These are phyloP conservation scores for Senna siamea DNA, from an alignment of 306 rosid species.

Conservation along the genomic window DNA sequence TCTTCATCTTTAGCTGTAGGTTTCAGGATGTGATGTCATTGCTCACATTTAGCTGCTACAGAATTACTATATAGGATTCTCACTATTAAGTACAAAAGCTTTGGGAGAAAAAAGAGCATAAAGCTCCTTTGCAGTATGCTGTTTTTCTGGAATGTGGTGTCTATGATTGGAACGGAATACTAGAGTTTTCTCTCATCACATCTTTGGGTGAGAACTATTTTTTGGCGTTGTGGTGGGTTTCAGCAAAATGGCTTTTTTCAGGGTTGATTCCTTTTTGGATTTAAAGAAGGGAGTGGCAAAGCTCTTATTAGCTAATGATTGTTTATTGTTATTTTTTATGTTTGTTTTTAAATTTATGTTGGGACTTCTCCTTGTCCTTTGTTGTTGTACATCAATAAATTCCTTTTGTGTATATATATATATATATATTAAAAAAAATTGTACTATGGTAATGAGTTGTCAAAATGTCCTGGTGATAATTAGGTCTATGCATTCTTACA, in stretches of 20 bases:
- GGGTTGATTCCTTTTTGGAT: neutral
- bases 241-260: neutral
- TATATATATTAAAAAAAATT: too few species aligned
- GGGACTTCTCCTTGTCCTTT: neutral
- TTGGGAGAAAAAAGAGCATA: neutral
- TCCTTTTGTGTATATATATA: neutral
- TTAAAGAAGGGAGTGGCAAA: neutral
- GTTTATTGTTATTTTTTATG: too few species aligned
- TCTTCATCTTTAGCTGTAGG: constrained; percentile 9
- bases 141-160: neutral
- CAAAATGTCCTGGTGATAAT: neutral
- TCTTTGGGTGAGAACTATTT: neutral
- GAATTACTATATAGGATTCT: neutral
- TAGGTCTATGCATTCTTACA: neutral
- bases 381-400: neutral
- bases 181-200: neutral
- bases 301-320: neutral
- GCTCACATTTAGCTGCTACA: neutral
- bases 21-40: constrained; percentile 3
- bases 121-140: neutral
- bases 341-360: neutral
- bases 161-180: neutral
- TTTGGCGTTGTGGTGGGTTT: neutral
- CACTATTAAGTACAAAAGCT: neutral
- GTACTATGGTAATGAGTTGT: neutral